A percentile compares a stretch with the other conserved stretches of the same genome.
Evolutionary conservation across 2,329 filamentous ascomycete species (phyloP).

Genomic region (Aphanocladium album): DNA sequence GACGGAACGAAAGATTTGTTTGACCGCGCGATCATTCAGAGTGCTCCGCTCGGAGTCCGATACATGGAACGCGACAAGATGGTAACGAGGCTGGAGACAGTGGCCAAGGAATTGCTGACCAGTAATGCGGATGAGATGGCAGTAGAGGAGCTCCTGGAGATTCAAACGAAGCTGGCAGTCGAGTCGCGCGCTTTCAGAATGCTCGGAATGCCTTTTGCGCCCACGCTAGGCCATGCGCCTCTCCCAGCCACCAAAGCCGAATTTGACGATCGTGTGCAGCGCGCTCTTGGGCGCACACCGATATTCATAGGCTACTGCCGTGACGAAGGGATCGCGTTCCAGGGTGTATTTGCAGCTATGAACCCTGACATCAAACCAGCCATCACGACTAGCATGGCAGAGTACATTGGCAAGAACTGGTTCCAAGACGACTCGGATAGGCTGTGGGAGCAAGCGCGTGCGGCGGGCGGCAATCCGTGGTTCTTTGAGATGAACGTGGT

Average conservation of each 20-base stretch:
- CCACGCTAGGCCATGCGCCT: constrained; percentile 9
- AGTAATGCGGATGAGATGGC: not conserved
- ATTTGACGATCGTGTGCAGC: constrained; percentile 1
- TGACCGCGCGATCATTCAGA: constrained; percentile 16
- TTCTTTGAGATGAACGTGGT: constrained; percentile 13
- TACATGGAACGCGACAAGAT: constrained; percentile 10
- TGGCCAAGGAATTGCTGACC: not conserved
- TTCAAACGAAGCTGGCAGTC: constrained; percentile 11
- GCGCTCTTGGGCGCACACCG: not conserved
- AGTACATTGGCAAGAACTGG: not conserved
- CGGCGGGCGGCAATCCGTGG: constrained; percentile 7
- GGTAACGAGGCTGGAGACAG: not conserved
- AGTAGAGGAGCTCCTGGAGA: not conserved
- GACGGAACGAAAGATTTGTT: constrained; percentile 13
- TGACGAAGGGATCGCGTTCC: constrained; percentile 12
- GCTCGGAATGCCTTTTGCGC: constrained; percentile 11
- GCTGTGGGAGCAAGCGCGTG: constrained; percentile 2
- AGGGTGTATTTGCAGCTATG: not conserved
- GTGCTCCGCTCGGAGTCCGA: constrained; percentile 14
- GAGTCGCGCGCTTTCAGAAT: constrained; percentile 4
- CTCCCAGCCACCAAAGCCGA: constrained; percentile 2
- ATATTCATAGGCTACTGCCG: constrained; percentile 11
- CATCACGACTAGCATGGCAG: not conserved
- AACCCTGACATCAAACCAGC: not conserved
- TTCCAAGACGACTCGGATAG: not conserved